Evolutionary conservation across 2,329 filamentous ascomycete species (phyloP), one percentile per base, ranked within the genome.

Genomic region (Aspergillus persii): DNA sequence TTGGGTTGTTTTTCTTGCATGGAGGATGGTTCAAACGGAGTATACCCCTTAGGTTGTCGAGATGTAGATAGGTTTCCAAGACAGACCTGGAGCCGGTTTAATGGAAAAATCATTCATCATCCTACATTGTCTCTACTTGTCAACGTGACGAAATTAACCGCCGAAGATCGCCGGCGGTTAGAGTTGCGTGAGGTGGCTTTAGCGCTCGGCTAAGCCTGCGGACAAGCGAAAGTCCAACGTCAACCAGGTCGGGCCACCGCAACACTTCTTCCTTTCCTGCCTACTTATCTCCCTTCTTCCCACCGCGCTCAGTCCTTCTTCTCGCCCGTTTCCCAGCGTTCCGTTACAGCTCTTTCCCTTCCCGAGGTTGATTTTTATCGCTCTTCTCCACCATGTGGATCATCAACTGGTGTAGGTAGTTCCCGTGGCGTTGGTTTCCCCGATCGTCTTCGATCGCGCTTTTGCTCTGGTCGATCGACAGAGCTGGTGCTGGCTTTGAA

Each of bases 381-480:
- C 36, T 41, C 36, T 41, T 53, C 53, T 56, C 56, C 68, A 65
- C 73, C 65, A 96, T 96, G 92, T 96, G 91, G 91, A 90, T 96
- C 77, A 80, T 96, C 76, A 92, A 94, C 86, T 96, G 92, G 92
- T 96, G 91, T 96, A 92, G 69, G 81, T 79, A 36, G 9, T 54
- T 41, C 27, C 11, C 53, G 30, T 54, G 39, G 59, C 56, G 47
- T 62, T 41, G 36, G 15, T 41, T 54, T 41, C 33, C 57, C 58
- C 64, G 56, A 26, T 46, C 46, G 29, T 31, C 26, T 41, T 50
- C 26, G 26, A 23, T 47, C 44, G 18, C 44, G 26, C 26, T 47
- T 27, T 27, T 47, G 26, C 44, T 9, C 41, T 12, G n/a, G 55
- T 48, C 55, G 48, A 50, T 59, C 53, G 29, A 41, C 48, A 57